phyloP scores from a whole-genome alignment of 345 rosid genomes.

The Geranium brycei region DNA sequence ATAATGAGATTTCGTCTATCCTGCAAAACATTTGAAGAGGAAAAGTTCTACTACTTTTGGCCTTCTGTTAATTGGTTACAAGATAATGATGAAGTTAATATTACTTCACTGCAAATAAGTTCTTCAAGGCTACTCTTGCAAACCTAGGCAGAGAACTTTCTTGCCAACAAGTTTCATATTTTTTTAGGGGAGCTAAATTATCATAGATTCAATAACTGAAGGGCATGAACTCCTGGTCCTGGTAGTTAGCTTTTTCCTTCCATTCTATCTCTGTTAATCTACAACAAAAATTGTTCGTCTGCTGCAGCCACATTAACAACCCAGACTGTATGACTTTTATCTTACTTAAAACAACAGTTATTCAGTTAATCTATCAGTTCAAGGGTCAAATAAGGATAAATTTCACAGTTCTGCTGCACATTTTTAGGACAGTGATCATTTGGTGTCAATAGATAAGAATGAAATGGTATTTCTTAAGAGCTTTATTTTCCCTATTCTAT shows the following conservation, averaged over 20 bases:
- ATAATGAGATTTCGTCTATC: not conserved
- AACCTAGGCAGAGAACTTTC: not conserved
- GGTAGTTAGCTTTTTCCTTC: not conserved
- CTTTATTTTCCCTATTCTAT: not conserved
- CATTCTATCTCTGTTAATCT: not conserved
- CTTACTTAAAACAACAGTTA: not conserved
- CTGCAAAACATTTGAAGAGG: not conserved
- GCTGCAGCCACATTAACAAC: not conserved
- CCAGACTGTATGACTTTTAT: not conserved
- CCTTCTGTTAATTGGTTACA: not conserved
- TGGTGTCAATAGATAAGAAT: not conserved
- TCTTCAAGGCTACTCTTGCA: not conserved
- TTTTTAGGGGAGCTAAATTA: not conserved
- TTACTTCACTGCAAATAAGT: not conserved
- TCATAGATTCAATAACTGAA: not conserved
- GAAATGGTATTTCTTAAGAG: not conserved
- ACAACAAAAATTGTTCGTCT: not conserved
- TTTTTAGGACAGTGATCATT: not conserved
- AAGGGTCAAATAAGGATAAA: not conserved
- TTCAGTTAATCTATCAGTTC: not conserved
- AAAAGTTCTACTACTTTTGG: not conserved
- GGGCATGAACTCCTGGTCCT: not conserved
- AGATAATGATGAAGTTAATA: not conserved
- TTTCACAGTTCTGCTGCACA: no score
- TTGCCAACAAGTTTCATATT: not conserved